Evolutionary conservation across 1,284 basidiomycete species (phyloP).

Genomic region (Puccinia polysora): DNA sequence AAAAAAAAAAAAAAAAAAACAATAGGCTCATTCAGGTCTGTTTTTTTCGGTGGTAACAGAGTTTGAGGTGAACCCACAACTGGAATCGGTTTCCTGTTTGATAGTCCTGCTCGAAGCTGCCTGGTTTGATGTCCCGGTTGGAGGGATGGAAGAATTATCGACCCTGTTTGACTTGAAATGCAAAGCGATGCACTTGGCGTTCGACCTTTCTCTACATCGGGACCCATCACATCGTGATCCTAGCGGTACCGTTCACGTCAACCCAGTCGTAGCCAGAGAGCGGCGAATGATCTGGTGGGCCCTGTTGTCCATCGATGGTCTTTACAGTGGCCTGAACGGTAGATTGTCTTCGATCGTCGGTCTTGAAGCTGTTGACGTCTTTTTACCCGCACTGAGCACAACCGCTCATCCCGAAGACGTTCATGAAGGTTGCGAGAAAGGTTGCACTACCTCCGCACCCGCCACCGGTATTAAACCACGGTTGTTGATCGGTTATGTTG

Average conservation of each 20-base stretch:
- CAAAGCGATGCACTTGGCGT: conserved; percentile 40
- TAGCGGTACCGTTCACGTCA: conserved; percentile 6
- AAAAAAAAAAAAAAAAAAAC: too few relatives aligned
- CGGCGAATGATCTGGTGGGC: conserved; percentile 42
- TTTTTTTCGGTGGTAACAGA: conserved; percentile 9
- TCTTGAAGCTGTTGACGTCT: conserved; percentile 39
- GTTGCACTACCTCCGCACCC: conserved; percentile 27
- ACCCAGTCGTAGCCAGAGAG: conserved; percentile 12
- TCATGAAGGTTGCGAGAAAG: conserved; percentile 35
- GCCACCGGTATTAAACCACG: conserved; percentile 28
- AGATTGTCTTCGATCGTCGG: conserved; percentile 22
- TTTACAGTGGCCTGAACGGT: conserved; percentile 36
- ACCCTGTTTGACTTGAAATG: conserved; percentile 34
- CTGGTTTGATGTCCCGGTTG: conserved; percentile 39
- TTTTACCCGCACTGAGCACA: conserved; percentile 33
- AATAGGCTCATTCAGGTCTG: neutral
- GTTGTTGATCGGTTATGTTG: conserved; percentile 32
- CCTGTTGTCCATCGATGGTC: conserved; percentile 38
- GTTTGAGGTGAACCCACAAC: conserved; percentile 27
- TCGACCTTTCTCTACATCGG: conserved; percentile 32
- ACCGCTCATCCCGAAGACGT: conserved; percentile 18
- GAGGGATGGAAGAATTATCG: conserved; percentile 30
- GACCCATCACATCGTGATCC: conserved; percentile 40
- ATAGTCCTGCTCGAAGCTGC: conserved; percentile 33
- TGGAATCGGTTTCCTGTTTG: conserved; percentile 34